A percentile compares a stretch with the other conserved stretches of the same genome.
These are phyloP conservation scores for Plasmodium berghei DNA, from an alignment of 169 alveolate species.

Conservation along the genomic window DNA sequence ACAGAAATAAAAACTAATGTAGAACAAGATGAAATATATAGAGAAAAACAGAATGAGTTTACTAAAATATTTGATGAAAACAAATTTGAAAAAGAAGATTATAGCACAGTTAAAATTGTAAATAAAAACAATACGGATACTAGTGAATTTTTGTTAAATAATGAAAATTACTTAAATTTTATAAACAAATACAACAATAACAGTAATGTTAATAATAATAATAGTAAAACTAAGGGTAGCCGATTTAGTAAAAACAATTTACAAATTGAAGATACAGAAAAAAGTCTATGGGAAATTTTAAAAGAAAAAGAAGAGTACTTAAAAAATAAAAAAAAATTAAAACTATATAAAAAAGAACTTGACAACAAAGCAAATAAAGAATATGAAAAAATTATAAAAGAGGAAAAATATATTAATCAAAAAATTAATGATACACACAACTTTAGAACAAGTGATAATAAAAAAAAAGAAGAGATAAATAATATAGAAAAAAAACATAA, in stretches of 20 bases:
- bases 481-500: neutral
- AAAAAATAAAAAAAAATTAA: conserved; percentile 39
- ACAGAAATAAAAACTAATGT: too few species aligned
- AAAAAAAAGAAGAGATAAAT: neutral
- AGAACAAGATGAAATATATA: conserved; percentile 3
- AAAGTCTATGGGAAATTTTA: conserved; percentile 65
- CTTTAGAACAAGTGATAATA: neutral
- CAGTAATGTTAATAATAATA: neutral
- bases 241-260: conserved; percentile 18
- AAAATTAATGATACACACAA: neutral
- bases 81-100: conserved; percentile 15
- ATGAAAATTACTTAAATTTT: conserved; percentile 31
- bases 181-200: conserved; percentile 25
- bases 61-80: conserved; percentile 24
- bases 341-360: conserved; percentile 39
- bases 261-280: conserved; percentile 21
- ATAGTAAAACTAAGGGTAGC: neutral
- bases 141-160: conserved; percentile 16
- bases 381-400: conserved; percentile 51
- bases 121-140: conserved; percentile 9
- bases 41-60: conserved; percentile 47
- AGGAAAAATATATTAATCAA: conserved; percentile 21
- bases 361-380: conserved; percentile 38
- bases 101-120: conserved; percentile 37
- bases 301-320: conserved; percentile 65